Evolutionary conservation across 208 protist species (phyloP).

Genomic region (Trypanosoma avium): DNA sequence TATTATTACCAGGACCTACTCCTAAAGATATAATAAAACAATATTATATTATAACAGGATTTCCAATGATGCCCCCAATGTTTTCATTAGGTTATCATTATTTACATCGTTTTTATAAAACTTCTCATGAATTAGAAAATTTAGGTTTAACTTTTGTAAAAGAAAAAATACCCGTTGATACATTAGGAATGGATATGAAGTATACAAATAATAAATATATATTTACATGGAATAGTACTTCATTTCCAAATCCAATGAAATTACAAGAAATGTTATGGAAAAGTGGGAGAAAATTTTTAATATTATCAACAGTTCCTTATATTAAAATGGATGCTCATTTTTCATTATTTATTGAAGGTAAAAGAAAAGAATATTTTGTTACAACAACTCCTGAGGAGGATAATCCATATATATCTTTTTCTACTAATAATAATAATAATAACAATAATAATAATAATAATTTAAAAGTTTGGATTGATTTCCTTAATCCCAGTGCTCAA

Average conservation of each 20-base stretch:
- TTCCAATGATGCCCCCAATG: conserved; percentile 89
- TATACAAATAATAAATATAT: conserved; percentile 28
- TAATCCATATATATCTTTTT: conserved; percentile 30
- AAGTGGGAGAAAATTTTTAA: conserved; percentile 82
- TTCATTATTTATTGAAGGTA: conserved; percentile 70
- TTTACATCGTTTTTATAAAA: conserved; percentile 12
- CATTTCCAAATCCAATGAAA: conserved; percentile 88
- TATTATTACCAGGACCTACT: conserved; percentile 90
- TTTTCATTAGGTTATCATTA: conserved; percentile 97
- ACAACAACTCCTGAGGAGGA: conserved; percentile 48
- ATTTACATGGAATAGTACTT: conserved; percentile 46
- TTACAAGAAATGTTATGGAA: conserved; percentile 86
- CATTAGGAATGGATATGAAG: conserved; percentile 25
- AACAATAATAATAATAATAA: conserved; percentile 93
- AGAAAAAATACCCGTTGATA: conserved; percentile 43
- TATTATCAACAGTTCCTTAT: conserved; percentile 97
- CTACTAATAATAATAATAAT: conserved; percentile 57
- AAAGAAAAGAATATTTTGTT: conserved; percentile 73
- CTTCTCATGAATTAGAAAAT: neutral
- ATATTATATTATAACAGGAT: conserved; percentile 94
- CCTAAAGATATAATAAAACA: conserved; percentile 83
- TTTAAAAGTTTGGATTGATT: conserved; percentile 83
- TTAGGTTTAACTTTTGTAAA: conserved; percentile 27
- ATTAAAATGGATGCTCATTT: conserved; percentile 86
- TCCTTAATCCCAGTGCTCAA: conserved; percentile 74